phyloP scores from a whole-genome alignment of 129 eudicot species.

The Flaveria sonorensis region DNA sequence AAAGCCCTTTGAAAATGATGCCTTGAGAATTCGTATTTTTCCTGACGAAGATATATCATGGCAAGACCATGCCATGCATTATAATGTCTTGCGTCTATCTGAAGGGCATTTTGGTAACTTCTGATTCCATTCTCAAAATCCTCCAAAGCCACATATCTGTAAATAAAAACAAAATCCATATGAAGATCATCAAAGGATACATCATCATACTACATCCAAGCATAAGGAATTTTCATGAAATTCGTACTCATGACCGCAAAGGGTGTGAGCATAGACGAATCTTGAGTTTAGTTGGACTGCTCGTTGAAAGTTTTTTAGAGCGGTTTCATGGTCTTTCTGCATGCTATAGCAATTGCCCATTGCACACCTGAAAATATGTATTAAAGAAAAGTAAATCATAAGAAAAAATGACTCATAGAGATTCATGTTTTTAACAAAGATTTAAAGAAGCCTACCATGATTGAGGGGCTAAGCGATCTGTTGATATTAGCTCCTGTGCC shows the following conservation, averaged over 20 bases:
- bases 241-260: slow-evolving; percentile 97
- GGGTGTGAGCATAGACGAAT: slow-evolving; percentile 98
- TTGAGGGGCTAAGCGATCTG: slow-evolving; percentile 97
- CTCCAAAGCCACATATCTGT: slow-evolving; percentile 88
- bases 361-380: slow-evolving; percentile 72
- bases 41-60: slow-evolving; percentile 93
- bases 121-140: slow-evolving; percentile 88
- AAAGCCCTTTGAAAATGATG: slow-evolving; percentile 91
- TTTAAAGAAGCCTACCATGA: slow-evolving; percentile 58
- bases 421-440: background rate
- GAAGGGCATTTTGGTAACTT: slow-evolving; percentile 90
- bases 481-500: slow-evolving; percentile 93
- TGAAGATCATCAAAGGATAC: background rate
- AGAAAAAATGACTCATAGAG: background rate
- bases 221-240: background rate
- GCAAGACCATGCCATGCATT: slow-evolving; percentile 99
- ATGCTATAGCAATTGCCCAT: slow-evolving; percentile 98
- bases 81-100: slow-evolving; percentile 85
- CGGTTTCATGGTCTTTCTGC: slow-evolving; percentile 99
- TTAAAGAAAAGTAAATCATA: background rate
- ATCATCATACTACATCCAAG: background rate
- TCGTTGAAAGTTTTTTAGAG: slow-evolving; percentile 93
- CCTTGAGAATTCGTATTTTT: slow-evolving; percentile 94
- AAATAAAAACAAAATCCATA: slow-evolving; percentile 2
- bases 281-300: slow-evolving; percentile 83